Evolutionary conservation across 1,139 yeast genomes (phyloP), one percentile per base, ranked within the genome.

Genomic region (Arxiozyma telluris): DNA sequence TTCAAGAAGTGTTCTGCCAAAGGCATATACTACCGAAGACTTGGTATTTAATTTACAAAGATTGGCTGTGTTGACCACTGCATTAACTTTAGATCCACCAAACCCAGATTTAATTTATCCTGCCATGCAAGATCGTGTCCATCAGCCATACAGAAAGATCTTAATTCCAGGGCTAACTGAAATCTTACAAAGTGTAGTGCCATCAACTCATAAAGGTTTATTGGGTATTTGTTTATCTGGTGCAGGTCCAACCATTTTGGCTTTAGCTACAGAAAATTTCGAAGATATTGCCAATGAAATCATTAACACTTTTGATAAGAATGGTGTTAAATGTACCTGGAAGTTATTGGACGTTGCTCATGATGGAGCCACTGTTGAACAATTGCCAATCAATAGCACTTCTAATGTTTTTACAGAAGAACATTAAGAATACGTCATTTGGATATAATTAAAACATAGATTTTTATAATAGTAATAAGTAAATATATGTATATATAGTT

Each of bases 191-290:
- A 78, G 86, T 18, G 83, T 91, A 53, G 88, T 94, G 0, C 98
- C 98, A 41, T 77, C 80, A 44, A 76, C 87, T 4, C 87, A 87
- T 68, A 84, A 84, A 0, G 97, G 97, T 1, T 77, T 91, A 49
- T 77, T 94, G 60, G 98, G 98, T 51, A 89, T 93, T 62, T 93
- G 98, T 70, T 77, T 93, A 54, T 87, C 96, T 21, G 98, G 98
- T 52, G 98, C 98, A 6, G 98, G 98, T 1, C 98, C 98, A 53
- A 93, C 98, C 22, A 91, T 93, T 55, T 76, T 93, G 62, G 96
- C 96, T 53, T 78, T 93, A 59, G 98, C 98, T 15, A 90, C 96
- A 6, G 85, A 80, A 20, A 85, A 87, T 65, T 93, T 82, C 65
- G 96, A 90, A 12, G 77, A 73, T n/a, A 90, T 93, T 63, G 96